A percentile compares a stretch with the other conserved stretches of the same genome.
phyloP scores from a whole-genome alignment of 2,329 filamentous ascomycete species.

The Epichloe brachyelytri region DNA sequence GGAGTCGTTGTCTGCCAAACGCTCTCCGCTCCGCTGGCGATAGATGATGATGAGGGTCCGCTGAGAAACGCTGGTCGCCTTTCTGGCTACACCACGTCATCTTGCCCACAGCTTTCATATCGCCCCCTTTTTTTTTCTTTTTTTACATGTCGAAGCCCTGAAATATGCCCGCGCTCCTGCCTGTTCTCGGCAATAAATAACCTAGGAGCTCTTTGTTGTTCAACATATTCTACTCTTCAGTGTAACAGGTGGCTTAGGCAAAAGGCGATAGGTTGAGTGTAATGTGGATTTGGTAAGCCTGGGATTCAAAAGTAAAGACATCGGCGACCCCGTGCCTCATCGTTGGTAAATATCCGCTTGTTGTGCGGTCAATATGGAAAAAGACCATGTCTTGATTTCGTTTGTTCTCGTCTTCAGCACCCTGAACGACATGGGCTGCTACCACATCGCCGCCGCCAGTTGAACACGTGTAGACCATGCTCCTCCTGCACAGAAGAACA shows the following conservation, averaged over 20 bases:
- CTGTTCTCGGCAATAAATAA: background rate
- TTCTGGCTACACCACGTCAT: background rate
- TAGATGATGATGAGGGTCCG: background rate
- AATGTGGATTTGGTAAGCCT: background rate
- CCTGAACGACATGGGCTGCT: constrained; percentile 1
- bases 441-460: background rate
- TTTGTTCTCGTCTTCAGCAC: background rate
- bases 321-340: background rate
- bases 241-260: background rate
- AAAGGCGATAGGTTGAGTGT: background rate
- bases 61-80: background rate
- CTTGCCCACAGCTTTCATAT: background rate
- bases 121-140: background rate
- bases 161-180: background rate
- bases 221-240: background rate
- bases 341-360: background rate
- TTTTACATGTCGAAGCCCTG: background rate
- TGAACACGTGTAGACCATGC: constrained; percentile 5
- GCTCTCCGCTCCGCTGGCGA: background rate
- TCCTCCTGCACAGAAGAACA: background rate
- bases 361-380: background rate
- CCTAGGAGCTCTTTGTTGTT: background rate
- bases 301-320: background rate
- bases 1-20: constrained; percentile 1
- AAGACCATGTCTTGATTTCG: background rate